Evolutionary conservation across 2,329 filamentous ascomycete genomes (phyloP).

Genomic region (Colletotrichum plurivorum): DNA sequence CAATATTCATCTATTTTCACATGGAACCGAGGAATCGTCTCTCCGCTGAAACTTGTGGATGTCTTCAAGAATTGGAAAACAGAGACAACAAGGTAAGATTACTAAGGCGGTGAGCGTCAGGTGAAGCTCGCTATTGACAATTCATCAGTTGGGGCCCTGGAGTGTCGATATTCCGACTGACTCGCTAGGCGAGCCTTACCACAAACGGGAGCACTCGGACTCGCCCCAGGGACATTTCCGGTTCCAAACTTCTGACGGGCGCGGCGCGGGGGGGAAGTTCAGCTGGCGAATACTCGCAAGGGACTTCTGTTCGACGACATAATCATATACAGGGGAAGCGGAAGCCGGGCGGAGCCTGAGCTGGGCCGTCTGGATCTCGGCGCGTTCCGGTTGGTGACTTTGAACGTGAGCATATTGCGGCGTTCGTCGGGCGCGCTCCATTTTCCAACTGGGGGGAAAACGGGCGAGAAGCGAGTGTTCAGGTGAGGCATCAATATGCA

Average conservation of each 20-base stretch:
- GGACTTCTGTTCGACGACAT: not conserved
- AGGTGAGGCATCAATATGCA: constrained; percentile 2
- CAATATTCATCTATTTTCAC: not conserved
- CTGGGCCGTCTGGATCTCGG: too few relatives aligned
- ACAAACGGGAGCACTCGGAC: not conserved
- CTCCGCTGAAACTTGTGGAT: not conserved
- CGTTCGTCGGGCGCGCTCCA: not conserved
- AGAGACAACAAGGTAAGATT: not conserved
- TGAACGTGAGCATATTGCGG: too few relatives aligned
- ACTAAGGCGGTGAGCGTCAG: not conserved
- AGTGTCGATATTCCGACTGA: not conserved
- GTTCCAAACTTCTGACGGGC: not conserved
- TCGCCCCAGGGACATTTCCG: not conserved
- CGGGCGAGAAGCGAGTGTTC: not conserved
- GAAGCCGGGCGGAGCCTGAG: not conserved
- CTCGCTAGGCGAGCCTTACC: constrained; percentile 1
- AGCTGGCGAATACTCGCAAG: not conserved
- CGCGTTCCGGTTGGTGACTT: too few relatives aligned
- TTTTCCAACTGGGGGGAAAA: not conserved
- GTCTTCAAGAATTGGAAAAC: not conserved
- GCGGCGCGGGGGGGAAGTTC: not conserved
- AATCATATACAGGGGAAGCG: not conserved
- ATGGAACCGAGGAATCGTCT: not conserved
- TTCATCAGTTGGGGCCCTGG: not conserved
- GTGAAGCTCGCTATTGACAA: not conserved